Conservation (phyloP, 768 basidiomycete genomes). For the Amanita jacksonii region DNA sequence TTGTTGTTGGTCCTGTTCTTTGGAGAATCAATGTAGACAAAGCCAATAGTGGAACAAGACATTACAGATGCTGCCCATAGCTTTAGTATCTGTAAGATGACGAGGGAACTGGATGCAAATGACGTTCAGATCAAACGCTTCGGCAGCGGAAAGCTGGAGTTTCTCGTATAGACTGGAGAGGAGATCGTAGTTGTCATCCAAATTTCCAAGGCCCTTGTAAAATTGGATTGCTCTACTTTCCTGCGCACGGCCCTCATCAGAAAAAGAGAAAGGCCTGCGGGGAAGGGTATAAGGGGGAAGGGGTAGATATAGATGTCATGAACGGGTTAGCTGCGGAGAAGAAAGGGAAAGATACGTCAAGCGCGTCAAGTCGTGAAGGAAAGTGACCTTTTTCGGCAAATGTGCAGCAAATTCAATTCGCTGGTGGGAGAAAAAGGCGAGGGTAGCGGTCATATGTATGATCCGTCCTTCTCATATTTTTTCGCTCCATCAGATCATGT, state of each 20-base stretch:
- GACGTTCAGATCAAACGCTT: slow-evolving; percentile 26
- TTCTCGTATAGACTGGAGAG: slow-evolving; percentile 27
- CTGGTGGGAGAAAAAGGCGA: no score
- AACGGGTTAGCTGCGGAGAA: background rate
- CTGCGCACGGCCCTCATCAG: background rate
- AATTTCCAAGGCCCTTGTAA: slow-evolving; percentile 24
- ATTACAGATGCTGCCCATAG: background rate
- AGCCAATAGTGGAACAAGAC: slow-evolving; percentile 22
- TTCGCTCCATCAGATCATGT: slow-evolving; percentile 15
- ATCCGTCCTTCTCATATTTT: no score
- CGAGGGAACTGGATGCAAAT: slow-evolving; percentile 27
- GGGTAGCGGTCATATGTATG: no score
- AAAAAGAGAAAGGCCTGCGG: background rate
- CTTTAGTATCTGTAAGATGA: slow-evolving; percentile 24
- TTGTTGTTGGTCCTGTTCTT: slow-evolving; percentile 22
- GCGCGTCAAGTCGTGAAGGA: no score
- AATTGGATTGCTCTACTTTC: slow-evolving; percentile 14
- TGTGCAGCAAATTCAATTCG: no score
- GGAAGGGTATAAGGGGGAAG: no score
- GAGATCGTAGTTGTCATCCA: slow-evolving; percentile 28
- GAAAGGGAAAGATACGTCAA: background rate
- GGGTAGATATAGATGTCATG: no score
- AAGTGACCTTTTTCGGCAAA: background rate
- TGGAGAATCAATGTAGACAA: slow-evolving; percentile 32
- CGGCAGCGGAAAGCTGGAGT: slow-evolving; percentile 32